Evolutionary conservation across 345 rosid species (phyloP).

Genomic region (Trapa incisa): DNA sequence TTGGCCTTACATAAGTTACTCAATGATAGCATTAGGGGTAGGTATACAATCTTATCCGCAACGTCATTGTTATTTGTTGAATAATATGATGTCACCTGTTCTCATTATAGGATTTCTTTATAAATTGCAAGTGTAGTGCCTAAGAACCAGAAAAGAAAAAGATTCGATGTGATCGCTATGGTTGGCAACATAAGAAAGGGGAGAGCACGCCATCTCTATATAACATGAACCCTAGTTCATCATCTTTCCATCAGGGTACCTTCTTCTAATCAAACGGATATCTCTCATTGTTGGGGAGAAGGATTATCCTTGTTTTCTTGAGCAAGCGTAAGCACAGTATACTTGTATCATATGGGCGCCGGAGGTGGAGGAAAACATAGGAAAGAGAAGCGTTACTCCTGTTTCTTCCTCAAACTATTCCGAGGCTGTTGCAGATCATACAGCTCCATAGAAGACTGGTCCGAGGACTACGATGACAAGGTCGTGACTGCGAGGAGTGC

Average conservation of each 20-base stretch:
- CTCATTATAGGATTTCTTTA: not conserved
- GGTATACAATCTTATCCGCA: too few relatives aligned
- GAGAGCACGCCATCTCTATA: not conserved
- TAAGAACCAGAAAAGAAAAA: not conserved
- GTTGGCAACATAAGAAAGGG: not conserved
- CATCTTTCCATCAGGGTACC: not conserved
- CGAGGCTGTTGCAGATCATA: constrained; percentile 18
- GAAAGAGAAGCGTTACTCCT: constrained; percentile 3
- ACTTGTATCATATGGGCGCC: not conserved
- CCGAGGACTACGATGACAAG: constrained; percentile 12
- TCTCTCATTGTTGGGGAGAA: not conserved
- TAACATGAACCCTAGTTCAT: not conserved
- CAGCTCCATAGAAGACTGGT: constrained; percentile 1
- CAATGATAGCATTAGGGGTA: too few relatives aligned
- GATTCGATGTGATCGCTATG: not conserved
- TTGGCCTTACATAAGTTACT: too few relatives aligned
- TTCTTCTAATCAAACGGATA: not conserved
- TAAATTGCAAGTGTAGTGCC: constrained; percentile 4
- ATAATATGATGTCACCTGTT: too few relatives aligned
- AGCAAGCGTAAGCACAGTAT: too few relatives aligned
- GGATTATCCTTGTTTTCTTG: not conserved
- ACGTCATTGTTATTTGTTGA: too few relatives aligned
- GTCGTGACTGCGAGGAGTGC: not conserved
- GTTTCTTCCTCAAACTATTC: constrained; percentile 24
- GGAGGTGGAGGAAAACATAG: constrained; percentile 7